phyloP scores from a whole-genome alignment of 306 rosid species.

The Lupinus albus region DNA sequence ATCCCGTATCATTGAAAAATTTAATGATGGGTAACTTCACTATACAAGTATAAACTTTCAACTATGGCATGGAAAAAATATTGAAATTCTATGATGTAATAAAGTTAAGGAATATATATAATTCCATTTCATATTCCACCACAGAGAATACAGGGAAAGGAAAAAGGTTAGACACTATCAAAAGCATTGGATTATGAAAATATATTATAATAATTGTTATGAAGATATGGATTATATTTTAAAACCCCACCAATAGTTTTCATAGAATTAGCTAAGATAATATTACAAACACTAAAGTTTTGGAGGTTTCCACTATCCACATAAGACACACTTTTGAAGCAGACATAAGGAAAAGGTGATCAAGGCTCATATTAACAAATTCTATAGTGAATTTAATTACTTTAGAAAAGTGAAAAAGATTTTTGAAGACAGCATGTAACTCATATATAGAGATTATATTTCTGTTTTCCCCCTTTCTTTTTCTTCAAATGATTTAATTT shows the following conservation, averaged over 20 bases:
- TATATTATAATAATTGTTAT: constrained; percentile 38
- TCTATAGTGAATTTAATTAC: constrained; percentile 29
- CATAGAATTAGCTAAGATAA: constrained; percentile 32
- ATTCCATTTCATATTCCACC: constrained; percentile 25
- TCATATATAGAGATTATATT: constrained; percentile 36
- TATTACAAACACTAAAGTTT: constrained; percentile 41
- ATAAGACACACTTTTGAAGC: constrained; percentile 42
- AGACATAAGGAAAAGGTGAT: constrained; percentile 38
- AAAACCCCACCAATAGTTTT: constrained; percentile 31
- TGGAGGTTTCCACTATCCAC: constrained; percentile 45
- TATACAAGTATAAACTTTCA: neutral
- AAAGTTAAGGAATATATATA: neutral
- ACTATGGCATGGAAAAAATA: neutral
- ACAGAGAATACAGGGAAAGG: neutral
- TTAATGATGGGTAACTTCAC: neutral
- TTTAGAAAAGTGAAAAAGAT: constrained; percentile 31
- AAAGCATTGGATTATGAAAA: constrained; percentile 38
- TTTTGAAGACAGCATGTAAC: constrained; percentile 34
- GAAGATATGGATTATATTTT: constrained; percentile 35
- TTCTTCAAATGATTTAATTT: constrained; percentile 36
- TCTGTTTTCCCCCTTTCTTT: constrained; percentile 5
- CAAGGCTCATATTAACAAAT: constrained; percentile 31
- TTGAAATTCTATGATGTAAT: neutral
- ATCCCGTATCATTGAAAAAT: no score
- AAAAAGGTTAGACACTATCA: neutral